Percentiles rank a stretch among this genome's conserved stretches.
Evolutionary conservation across 495 filamentous ascomycete species (phyloP).

Genomic region (Saxispiralis lemnorum): DNA sequence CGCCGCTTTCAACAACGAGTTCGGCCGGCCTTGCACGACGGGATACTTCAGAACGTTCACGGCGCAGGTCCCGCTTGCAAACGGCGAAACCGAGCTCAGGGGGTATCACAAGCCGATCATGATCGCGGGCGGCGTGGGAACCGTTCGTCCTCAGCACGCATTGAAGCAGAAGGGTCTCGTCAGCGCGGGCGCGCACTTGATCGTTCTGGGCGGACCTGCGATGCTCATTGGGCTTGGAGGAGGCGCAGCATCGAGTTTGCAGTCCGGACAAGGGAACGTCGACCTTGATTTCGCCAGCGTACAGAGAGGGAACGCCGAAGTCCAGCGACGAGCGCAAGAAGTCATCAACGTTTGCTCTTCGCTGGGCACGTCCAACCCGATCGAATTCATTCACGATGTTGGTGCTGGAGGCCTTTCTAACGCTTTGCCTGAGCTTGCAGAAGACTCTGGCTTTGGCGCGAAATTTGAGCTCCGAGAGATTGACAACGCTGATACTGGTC

Average conservation of each 20-base stretch:
- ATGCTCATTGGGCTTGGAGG: constrained; percentile 96
- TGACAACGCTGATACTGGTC: constrained; percentile 70
- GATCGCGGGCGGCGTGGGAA: constrained; percentile 91
- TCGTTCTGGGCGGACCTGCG: constrained; percentile 85
- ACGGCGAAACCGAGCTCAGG: constrained; percentile 50
- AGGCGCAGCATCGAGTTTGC: constrained; percentile 80
- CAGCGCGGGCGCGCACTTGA: constrained; percentile 63
- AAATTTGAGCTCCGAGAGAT: constrained; percentile 82
- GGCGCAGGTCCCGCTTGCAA: constrained; percentile 41
- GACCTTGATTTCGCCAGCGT: constrained; percentile 93
- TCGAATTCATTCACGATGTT: constrained; percentile 92
- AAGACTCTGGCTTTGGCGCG: constrained; percentile 76
- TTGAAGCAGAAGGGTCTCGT: constrained; percentile 65
- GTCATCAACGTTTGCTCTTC: constrained; percentile 87
- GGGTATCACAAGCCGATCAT: constrained; percentile 99
- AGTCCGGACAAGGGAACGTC: constrained; percentile 70
- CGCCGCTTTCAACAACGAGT: constrained; percentile 93
- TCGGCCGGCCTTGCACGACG: constrained; percentile 75
- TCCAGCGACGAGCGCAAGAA: constrained; percentile 85
- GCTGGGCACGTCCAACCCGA: constrained; percentile 67
- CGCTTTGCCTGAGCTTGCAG: constrained; percentile 77
- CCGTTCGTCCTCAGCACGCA: constrained; percentile 84
- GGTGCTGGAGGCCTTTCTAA: constrained; percentile 91
- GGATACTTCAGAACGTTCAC: constrained; percentile 84
- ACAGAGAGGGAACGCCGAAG: constrained; percentile 85